These are phyloP conservation scores for Suillus alpinus DNA, from an alignment of 768 basidiomycete genomes.

Conservation along the genomic window DNA sequence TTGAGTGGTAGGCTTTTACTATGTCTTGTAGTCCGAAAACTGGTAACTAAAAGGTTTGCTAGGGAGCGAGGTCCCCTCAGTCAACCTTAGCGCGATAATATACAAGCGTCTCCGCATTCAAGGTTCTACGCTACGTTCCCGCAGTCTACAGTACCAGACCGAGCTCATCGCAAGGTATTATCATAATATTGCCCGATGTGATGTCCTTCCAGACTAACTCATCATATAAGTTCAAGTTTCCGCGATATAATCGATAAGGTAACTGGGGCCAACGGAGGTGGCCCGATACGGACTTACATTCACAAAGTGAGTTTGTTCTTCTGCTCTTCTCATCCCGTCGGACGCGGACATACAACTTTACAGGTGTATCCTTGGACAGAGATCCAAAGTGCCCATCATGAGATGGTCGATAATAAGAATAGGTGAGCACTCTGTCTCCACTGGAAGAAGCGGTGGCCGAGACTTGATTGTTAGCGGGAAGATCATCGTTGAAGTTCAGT, in stretches of 20 bases:
- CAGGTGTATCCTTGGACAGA: slow-evolving; percentile 81
- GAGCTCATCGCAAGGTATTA: slow-evolving; percentile 60
- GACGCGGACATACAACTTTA: slow-evolving; percentile 9
- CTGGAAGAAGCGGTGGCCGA: background rate
- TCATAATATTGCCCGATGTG: background rate
- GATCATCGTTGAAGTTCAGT: slow-evolving; percentile 26
- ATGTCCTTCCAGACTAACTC: background rate
- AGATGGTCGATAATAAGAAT: slow-evolving; percentile 78
- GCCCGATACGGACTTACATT: slow-evolving; percentile 69
- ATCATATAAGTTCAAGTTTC: slow-evolving; percentile 41
- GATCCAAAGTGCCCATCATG: slow-evolving; percentile 76
- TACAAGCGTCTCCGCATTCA: slow-evolving; percentile 85
- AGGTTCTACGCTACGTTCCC: slow-evolving; percentile 82
- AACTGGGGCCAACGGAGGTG: slow-evolving; percentile 52
- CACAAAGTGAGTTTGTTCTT: slow-evolving; percentile 56
- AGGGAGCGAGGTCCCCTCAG: slow-evolving; percentile 48
- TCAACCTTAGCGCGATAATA: slow-evolving; percentile 66
- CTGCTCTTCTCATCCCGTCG: slow-evolving; percentile 12
- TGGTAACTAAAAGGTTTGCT: slow-evolving; percentile 15
- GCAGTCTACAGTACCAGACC: slow-evolving; percentile 72
- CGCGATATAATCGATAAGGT: slow-evolving; percentile 55
- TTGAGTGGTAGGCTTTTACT: slow-evolving; percentile 54
- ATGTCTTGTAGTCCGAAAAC: slow-evolving; percentile 16
- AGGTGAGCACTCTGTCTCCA: slow-evolving; percentile 25
- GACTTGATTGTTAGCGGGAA: slow-evolving; percentile 25